Conservation (phyloP, 306 rosid species). For the Pyrus betulifolia region DNA sequence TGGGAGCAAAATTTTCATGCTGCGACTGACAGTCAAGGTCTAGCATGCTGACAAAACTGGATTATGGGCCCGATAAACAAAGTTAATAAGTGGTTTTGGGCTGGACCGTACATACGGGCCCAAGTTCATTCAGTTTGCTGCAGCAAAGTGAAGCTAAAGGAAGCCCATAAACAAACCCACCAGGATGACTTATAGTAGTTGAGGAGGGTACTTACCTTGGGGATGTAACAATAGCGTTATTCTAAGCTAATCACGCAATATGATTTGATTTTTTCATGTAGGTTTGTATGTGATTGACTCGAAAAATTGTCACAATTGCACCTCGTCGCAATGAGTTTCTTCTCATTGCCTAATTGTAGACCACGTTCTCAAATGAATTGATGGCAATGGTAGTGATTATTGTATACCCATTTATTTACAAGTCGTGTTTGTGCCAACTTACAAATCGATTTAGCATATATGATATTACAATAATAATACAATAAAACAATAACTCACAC, state of each 20-base stretch:
- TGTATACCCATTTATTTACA: too few species aligned
- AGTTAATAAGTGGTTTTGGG: neutral
- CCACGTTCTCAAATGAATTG: too few species aligned
- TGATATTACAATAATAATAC: too few species aligned
- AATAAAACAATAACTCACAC: neutral
- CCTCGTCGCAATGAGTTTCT: too few species aligned
- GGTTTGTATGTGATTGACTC: too few species aligned
- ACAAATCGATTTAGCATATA: too few species aligned
- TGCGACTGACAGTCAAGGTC: neutral
- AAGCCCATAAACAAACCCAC: neutral
- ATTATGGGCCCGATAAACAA: neutral
- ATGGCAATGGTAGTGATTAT: too few species aligned
- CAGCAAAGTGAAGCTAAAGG: neutral
- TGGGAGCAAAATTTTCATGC: neutral
- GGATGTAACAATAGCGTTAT: too few species aligned
- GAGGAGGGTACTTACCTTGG: neutral
- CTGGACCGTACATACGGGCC: neutral
- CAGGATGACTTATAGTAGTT: neutral
- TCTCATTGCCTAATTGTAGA: too few species aligned
- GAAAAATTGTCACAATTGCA: accelerated
- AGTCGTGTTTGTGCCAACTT: too few species aligned
- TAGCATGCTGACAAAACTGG: neutral
- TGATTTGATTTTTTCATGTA: too few species aligned
- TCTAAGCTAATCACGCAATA: too few species aligned
- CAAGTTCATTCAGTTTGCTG: neutral